Base-by-base conservation (phyloP, 2,329 filamentous ascomycete genomes). In the Fusarium nurragi region DNA sequence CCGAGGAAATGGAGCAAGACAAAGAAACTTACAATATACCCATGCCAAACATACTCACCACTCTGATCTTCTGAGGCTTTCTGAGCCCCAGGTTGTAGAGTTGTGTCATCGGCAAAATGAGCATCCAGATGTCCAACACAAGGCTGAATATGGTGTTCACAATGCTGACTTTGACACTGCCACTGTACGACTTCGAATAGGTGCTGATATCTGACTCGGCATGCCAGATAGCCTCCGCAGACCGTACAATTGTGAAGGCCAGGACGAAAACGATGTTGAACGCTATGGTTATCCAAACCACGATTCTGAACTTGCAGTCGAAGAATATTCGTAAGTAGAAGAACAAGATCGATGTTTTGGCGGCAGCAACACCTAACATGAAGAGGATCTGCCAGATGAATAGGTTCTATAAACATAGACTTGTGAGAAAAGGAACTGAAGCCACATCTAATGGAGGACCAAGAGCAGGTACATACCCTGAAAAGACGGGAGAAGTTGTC, bases 121-220 rank as follows among this genome's bases (percentile, higher is more conserved):
- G 60, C 60, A 64, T 64, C 60, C 60, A 64, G 0, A 43, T 10
- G 1, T 64, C 60, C 4, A 64, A 12, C 1, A 13, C 34, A n/a
- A 64, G 10, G 3, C 54, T 64, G 0, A 64, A 21, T 0, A n/a
- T 12, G 4, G 41, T 47, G 1, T 59, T 47, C 1, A 22, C 19
- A 10, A 64, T 2, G 0, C 13, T 13, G 4, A 64, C 13, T 5
- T 14, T 54, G 11, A 46, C 0, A 4, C 5, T 2, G 0, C n/a
- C 12, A 0, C 12, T 10, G 12, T 30, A 57, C 1, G 14, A 40
- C 0, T 9, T 11, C 19, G 47, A 14, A 6, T 14, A 30, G 2
- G 4, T 1, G 9, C 12, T 4, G 2, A 34, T 4, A 7, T 38
- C n/a, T 19, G 12, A 4, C 2, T 10, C 32, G 3, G 2, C n/a